These are phyloP conservation scores for Penicillium atrosanguineum DNA, from an alignment of 495 filamentous ascomycete genomes.

Conservation along the genomic window DNA sequence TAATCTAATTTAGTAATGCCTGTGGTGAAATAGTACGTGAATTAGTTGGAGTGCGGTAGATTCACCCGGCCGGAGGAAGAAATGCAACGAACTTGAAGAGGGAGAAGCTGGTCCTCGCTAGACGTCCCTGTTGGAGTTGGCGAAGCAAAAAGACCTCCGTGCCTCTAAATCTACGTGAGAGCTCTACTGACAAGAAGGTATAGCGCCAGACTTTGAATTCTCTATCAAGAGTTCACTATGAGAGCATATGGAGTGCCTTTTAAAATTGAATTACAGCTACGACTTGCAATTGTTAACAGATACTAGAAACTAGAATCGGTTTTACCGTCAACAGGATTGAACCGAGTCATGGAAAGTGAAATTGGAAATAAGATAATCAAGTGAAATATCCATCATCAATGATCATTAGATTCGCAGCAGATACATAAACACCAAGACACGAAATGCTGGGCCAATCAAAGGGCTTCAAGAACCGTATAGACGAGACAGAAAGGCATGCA, in stretches of 20 bases:
- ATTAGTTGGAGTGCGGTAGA: background rate
- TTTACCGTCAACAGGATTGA: background rate
- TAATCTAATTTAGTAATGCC: no score
- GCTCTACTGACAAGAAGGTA: background rate
- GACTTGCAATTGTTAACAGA: no score
- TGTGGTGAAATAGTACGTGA: no score
- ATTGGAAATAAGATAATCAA: background rate
- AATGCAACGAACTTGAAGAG: background rate
- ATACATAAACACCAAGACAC: conserved; percentile 22
- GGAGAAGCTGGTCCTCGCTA: background rate
- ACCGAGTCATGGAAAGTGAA: background rate
- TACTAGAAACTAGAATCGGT: background rate
- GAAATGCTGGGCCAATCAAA: conserved; percentile 20
- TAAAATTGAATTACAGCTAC: no score
- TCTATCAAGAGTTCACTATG: background rate
- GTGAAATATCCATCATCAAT: conserved; percentile 18
- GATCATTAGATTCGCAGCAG: conserved; percentile 25
- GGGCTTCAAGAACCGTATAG: conserved; percentile 8
- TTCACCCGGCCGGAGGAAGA: background rate
- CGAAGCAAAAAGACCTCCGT: background rate
- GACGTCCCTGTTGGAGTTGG: background rate
- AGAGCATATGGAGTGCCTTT: background rate
- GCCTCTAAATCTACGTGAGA: background rate
- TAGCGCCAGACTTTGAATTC: background rate
- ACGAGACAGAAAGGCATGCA: conserved; percentile 15